Conservation (phyloP, 768 basidiomycete species). For the Tricholoma furcatifolium region DNA sequence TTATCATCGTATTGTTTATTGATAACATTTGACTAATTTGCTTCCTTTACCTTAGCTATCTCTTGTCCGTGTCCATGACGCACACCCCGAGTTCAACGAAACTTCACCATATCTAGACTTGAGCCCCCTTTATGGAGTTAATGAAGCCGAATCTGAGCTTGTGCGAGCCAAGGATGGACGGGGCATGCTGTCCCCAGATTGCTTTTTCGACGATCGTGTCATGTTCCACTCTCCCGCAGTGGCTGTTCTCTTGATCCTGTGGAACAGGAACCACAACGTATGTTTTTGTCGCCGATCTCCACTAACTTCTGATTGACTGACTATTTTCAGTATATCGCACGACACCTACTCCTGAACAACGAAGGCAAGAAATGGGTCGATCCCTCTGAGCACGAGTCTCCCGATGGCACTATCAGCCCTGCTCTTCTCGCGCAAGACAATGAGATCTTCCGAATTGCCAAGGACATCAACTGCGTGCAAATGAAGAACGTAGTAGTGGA, state of each 20-base stretch:
- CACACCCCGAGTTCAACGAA: constrained; percentile 4
- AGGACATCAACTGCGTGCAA: constrained; percentile 23
- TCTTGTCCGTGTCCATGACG: constrained; percentile 5
- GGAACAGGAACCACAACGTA: constrained; percentile 26
- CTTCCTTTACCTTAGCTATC: constrained; percentile 7
- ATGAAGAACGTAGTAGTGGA: constrained; percentile 24
- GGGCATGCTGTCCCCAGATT: constrained; percentile 23
- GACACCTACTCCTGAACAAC: constrained; percentile 18
- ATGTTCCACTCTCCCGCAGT: constrained; percentile 15
- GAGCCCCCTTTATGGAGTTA: constrained; percentile 20
- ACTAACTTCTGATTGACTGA: not conserved
- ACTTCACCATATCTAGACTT: constrained; percentile 20
- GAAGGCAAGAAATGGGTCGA: constrained; percentile 18
- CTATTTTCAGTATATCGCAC: constrained; percentile 17
- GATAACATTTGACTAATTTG: not conserved
- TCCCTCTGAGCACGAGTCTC: constrained; percentile 4
- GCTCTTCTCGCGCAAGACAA: constrained; percentile 20
- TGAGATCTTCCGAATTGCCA: constrained; percentile 25
- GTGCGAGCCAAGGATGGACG: constrained; percentile 21
- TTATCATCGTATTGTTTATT: not conserved
- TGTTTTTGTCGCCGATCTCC: not conserved
- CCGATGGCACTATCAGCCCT: constrained; percentile 2
- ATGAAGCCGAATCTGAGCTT: constrained; percentile 11
- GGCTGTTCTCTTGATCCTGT: constrained; percentile 19
- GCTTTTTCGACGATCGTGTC: constrained; percentile 18